Percentiles rank a stretch among this genome's conserved stretches.
Conservation (phyloP, 768 basidiomycete genomes). For the Jaapia argillacea region DNA sequence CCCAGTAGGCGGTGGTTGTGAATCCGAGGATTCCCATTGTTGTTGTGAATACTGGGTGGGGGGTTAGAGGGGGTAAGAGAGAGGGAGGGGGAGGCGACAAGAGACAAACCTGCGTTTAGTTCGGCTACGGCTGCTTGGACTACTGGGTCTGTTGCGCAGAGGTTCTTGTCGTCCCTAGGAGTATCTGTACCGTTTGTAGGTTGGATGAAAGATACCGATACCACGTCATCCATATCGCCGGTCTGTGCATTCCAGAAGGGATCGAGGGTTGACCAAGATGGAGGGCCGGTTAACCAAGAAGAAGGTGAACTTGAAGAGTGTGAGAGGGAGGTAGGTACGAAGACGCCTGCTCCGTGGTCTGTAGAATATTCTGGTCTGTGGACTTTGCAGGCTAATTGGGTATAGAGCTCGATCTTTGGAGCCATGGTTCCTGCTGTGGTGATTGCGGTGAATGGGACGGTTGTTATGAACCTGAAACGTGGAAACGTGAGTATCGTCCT, state of each 20-base stretch:
- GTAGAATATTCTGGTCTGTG: conserved; percentile 43
- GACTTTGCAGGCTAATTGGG: conserved; percentile 59
- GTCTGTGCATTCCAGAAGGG: not conserved
- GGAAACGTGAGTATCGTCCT: not conserved
- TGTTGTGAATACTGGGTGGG: conserved; percentile 44
- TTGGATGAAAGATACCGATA: not conserved
- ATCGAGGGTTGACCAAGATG: not conserved
- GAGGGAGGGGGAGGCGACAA: no score
- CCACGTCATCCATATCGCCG: not conserved
- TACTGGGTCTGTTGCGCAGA: conserved; percentile 59
- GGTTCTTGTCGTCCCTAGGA: conserved; percentile 8
- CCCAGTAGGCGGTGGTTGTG: conserved; percentile 83
- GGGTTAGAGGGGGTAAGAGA: no score
- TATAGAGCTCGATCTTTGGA: conserved; percentile 66
- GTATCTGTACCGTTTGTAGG: not conserved
- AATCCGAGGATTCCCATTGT: conserved; percentile 66
- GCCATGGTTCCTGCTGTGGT: conserved; percentile 51
- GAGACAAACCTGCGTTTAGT: conserved; percentile 52
- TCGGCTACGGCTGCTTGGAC: conserved; percentile 67
- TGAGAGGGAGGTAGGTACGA: not conserved
- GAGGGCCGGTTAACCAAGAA: not conserved
- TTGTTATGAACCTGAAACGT: conserved; percentile 41
- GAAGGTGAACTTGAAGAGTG: not conserved
- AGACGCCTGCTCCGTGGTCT: conserved; percentile 7
- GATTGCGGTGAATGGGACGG: conserved; percentile 43